Conservation (phyloP, 306 rosid species). For the Rosa chinensis region DNA sequence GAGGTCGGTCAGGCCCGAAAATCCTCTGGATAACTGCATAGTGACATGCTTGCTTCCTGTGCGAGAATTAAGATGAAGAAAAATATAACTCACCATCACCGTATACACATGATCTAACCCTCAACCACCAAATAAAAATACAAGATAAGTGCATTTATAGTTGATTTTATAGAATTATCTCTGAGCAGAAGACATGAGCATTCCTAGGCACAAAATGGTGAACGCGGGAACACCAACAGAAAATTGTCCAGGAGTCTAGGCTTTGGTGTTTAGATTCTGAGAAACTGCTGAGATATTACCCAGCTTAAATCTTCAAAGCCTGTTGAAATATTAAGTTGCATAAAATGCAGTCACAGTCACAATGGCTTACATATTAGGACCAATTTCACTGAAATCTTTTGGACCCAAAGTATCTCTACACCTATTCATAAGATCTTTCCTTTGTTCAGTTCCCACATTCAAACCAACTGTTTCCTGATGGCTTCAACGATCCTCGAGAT, state of each 20-base stretch:
- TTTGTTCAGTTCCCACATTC: constrained; percentile 12
- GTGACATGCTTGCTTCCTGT: constrained; percentile 65
- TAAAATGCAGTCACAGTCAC: neutral
- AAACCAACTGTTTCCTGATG: constrained; percentile 46
- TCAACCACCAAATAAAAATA: neutral
- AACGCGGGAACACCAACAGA: neutral
- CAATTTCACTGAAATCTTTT: neutral
- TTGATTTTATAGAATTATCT: neutral
- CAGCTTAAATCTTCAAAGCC: neutral
- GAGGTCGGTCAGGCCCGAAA: constrained; percentile 72
- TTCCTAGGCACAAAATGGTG: neutral
- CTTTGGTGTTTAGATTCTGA: neutral
- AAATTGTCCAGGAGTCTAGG: neutral
- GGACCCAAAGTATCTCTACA: neutral
- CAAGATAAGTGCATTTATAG: neutral
- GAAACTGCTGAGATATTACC: neutral
- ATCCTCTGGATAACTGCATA: constrained; percentile 68
- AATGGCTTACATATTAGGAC: neutral
- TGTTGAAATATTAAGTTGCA: neutral
- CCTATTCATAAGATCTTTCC: neutral
- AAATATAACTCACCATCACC: constrained; percentile 11
- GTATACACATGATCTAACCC: neutral
- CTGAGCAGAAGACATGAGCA: constrained; percentile 2
- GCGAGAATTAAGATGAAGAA: neutral
- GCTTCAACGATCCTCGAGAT: constrained; percentile 40